Evolutionary conservation across 495 filamentous ascomycete species (phyloP), one percentile per base, ranked within the genome.

Genomic region (Hypoxylon fuscum): DNA sequence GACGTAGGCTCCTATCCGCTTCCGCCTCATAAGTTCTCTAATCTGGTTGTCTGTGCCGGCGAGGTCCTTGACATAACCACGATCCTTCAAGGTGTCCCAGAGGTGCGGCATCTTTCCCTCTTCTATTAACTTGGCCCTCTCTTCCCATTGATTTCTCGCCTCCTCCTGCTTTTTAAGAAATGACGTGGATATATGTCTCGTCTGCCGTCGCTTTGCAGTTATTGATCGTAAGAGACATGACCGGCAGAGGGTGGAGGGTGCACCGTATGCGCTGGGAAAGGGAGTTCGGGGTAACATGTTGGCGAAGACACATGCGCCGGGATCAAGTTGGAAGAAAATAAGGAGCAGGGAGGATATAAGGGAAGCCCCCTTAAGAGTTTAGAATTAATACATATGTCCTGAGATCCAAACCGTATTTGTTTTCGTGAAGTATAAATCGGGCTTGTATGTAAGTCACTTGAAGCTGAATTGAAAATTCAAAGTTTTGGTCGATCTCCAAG

Each of bases 1-100:
- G 34, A 90, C 89, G 69, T 99, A 99, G 46, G 87, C 87, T 25
- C 90, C 90, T 51, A 90, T 82, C 55, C 89, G 81, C 68, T 88
- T 88, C 31, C 79, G 72, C 5, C 82, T 88, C 74, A 97, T 83
- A 8, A 96, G 70, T 44, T 80, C 78, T 37, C 91, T 81, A 27
- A 98, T 80, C n/a, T 82, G 76, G 8, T 89, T 81, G 17, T 88
- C 83, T 68, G 78, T 80, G 17, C 82, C 94, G 54, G 93, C 88
- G 38, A 90, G 81, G 67, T 90, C 85, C 70, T 97, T 87, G 37
- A 97, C 73, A 46, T 87, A 85, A 1, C 90, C 93, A 67, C 95
- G 81, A 61, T 92, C 89, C 68, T 96, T 90, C 10, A 99, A 75
- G 22, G 88, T 75, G 35, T 85, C 78, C 64, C 87, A 85, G 61